Conservation (phyloP, 2,329 filamentous ascomycete genomes). For the Scytalidium lignicola region DNA sequence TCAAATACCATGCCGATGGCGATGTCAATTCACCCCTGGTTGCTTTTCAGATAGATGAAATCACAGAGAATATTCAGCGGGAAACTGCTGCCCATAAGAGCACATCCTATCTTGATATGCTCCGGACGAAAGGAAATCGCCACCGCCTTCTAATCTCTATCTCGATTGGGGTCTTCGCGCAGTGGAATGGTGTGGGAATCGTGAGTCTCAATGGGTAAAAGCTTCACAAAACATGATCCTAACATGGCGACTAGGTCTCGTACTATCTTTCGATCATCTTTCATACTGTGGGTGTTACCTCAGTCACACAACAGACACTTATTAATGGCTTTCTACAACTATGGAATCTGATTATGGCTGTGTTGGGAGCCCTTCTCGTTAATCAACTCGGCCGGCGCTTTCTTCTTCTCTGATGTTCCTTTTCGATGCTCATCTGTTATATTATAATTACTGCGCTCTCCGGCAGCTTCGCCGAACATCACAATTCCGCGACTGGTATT, state of each 20-base stretch:
- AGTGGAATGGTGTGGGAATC: constrained; percentile 21
- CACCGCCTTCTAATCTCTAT: constrained; percentile 26
- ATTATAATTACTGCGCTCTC: constrained; percentile 36
- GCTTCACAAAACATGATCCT: neutral
- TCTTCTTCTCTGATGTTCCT: constrained; percentile 36
- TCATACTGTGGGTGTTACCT: constrained; percentile 18
- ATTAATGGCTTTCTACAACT: constrained; percentile 26
- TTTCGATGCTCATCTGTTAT: constrained; percentile 39
- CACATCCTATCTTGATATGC: constrained; percentile 16
- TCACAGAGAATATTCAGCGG: constrained; percentile 14
- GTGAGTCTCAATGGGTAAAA: neutral
- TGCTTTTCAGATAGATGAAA: constrained; percentile 19
- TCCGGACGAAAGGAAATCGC: constrained; percentile 23
- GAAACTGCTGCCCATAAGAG: constrained; percentile 12
- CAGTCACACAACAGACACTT: constrained; percentile 15
- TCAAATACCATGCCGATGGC: constrained; percentile 46
- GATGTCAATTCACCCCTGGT: constrained; percentile 24
- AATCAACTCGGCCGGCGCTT: constrained; percentile 37
- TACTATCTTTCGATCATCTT: constrained; percentile 32
- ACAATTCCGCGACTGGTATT: constrained; percentile 27
- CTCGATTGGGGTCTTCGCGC: constrained; percentile 25
- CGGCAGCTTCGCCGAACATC: constrained; percentile 24
- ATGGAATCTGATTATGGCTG: constrained; percentile 33
- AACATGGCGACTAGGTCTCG: constrained; percentile 15
- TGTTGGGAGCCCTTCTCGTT: constrained; percentile 31